Evolutionary conservation across 2,329 filamentous ascomycete genomes (phyloP).

Genomic region (Plectosphaerella plurivora): DNA sequence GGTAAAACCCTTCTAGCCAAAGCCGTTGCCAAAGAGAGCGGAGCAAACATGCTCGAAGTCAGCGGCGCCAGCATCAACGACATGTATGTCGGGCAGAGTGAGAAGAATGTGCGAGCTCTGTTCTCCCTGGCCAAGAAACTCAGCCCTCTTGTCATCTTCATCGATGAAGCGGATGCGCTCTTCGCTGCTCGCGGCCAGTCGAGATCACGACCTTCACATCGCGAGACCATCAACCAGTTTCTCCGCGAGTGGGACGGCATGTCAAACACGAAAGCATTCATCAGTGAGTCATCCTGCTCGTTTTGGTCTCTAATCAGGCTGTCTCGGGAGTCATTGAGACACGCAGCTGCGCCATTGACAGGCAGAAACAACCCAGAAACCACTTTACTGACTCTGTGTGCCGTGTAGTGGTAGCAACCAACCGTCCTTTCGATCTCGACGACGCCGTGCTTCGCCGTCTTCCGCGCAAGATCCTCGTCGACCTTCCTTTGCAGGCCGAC

Average conservation of each 20-base stretch:
- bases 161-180: conserved; percentile 93
- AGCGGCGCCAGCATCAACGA: conserved; percentile 90
- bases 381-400: no score
- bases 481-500: conserved; percentile 64
- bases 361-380: no score
- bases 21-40: conserved; percentile 63
- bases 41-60: conserved; percentile 76
- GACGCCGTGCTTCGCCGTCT: conserved; percentile 77
- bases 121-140: conserved; percentile 90
- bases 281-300: conserved; percentile 29
- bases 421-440: conserved; percentile 91
- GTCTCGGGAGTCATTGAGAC: no score
- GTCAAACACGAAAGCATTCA: conserved; percentile 76
- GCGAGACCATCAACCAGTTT: conserved; percentile 95
- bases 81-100: conserved; percentile 92
- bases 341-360: no score
- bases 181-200: conserved; percentile 71
- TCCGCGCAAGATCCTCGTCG: conserved; percentile 68
- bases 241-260: conserved; percentile 96
- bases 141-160: conserved; percentile 88
- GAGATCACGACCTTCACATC: conserved; percentile 64
- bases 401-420: conserved; percentile 80
- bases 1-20: conserved; percentile 69
- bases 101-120: conserved; percentile 91
- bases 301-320: no score